phyloP scores from a whole-genome alignment of 1,139 yeast species.

The Yamadazyma trypodendri region DNA sequence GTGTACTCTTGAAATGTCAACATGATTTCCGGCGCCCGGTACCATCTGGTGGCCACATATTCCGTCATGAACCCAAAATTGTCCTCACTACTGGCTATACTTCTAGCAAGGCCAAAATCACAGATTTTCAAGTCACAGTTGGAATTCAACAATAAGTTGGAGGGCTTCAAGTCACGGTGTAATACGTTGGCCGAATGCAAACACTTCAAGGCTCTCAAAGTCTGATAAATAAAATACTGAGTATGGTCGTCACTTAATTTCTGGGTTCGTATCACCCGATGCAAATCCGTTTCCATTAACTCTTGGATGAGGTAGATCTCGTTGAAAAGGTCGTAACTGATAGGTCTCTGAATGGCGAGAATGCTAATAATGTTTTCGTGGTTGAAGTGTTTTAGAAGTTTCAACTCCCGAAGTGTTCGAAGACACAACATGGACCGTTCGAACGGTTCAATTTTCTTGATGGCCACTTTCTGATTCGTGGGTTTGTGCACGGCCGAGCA shows the following conservation, averaged over 20 bases:
- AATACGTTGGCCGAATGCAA: conserved; percentile 95
- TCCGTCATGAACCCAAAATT: conserved; percentile 95
- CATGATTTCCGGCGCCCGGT: conserved; percentile 97
- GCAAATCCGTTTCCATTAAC: conserved; percentile 93
- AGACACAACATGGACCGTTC: conserved; percentile 90
- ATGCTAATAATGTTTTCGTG: conserved; percentile 93
- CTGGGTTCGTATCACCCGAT: conserved; percentile 86
- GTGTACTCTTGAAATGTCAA: conserved; percentile 89
- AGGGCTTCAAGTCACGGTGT: conserved; percentile 93
- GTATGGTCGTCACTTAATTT: conserved; percentile 85
- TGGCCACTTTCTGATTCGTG: conserved; percentile 86
- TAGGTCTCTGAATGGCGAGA: conserved; percentile 87
- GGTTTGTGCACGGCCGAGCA: conserved; percentile 92
- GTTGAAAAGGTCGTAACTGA: conserved; percentile 66
- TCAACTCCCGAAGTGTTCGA: conserved; percentile 85
- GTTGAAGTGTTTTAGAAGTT: conserved; percentile 77
- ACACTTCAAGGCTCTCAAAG: conserved; percentile 79
- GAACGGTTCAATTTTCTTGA: conserved; percentile 92
- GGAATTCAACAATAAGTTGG: conserved; percentile 87
- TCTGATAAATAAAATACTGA: conserved; percentile 90
- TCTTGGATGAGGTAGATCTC: conserved; percentile 95
- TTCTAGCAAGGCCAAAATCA: conserved; percentile 95
- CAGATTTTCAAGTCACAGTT: conserved; percentile 96
- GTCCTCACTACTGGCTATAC: conserved; percentile 79
- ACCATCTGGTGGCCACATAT: conserved; percentile 98